Evolutionary conservation across 1,139 yeast genomes (phyloP).

Genomic region (Geotrichum klebahnii): DNA sequence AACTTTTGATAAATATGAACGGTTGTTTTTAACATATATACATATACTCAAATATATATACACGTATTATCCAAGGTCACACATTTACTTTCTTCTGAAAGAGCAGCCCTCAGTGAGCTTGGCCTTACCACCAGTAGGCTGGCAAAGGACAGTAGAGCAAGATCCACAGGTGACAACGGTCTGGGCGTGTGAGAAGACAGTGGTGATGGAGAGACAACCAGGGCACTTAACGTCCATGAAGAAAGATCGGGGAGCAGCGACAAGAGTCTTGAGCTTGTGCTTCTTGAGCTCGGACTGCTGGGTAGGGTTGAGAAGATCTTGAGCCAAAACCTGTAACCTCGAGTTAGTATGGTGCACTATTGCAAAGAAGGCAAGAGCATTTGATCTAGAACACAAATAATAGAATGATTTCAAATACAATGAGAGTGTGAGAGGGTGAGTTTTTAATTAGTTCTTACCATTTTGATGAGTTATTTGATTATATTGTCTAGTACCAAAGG

Average conservation of each 20-base stretch:
- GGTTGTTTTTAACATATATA: background rate
- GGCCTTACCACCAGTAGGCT: conserved; percentile 99
- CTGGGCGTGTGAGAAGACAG: conserved; percentile 99
- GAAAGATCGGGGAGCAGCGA: conserved; percentile 96
- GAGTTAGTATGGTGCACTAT: conserved; percentile 4
- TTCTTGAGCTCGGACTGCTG: conserved; percentile 93
- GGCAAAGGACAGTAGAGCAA: conserved; percentile 96
- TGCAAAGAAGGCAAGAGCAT: too few relatives aligned
- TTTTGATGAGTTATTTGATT: too few relatives aligned
- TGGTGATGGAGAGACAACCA: conserved; percentile 98
- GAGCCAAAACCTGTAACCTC: conserved; percentile 78
- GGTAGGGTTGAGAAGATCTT: conserved; percentile 95
- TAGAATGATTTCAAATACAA: too few relatives aligned
- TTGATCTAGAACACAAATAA: too few relatives aligned
- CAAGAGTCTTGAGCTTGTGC: conserved; percentile 97
- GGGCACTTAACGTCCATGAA: conserved; percentile 99
- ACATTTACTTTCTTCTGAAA: conserved; percentile 90
- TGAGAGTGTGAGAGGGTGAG: too few relatives aligned
- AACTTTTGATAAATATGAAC: background rate
- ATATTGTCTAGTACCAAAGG: too few relatives aligned
- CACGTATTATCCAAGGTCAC: background rate
- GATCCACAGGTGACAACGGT: conserved; percentile 99
- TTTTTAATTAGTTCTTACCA: too few relatives aligned
- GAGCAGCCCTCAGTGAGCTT: conserved; percentile 98
- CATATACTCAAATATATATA: too few relatives aligned